Conservation (phyloP, 1,139 yeast genomes). For the Taiozyma sp. region DNA sequence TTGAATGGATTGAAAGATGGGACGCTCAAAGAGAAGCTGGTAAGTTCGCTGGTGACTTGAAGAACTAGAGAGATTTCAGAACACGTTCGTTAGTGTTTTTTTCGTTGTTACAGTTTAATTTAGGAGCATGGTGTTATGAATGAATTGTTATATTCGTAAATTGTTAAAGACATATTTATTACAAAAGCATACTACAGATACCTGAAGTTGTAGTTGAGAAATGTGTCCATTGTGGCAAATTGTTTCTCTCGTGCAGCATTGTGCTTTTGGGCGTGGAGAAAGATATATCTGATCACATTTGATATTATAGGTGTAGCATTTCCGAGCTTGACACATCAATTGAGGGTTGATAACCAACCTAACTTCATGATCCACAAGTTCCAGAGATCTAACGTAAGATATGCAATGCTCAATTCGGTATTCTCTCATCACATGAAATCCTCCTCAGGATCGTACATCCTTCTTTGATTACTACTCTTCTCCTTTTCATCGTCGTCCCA, state of each 20-base stretch:
- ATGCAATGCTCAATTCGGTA: neutral
- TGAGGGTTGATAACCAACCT: neutral
- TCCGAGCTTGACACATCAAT: neutral
- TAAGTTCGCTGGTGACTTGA: constrained; percentile 62
- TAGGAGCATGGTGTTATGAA: neutral
- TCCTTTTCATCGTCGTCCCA: constrained; percentile 46
- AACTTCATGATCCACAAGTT: neutral
- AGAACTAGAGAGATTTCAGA: constrained; percentile 11
- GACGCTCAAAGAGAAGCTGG: constrained; percentile 86
- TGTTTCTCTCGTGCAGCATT: neutral
- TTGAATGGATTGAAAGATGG: constrained; percentile 92
- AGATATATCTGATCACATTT: neutral
- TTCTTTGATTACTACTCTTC: constrained; percentile 46
- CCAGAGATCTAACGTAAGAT: neutral
- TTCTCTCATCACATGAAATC: constrained; percentile 47
- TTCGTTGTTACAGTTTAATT: neutral
- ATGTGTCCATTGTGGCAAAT: neutral
- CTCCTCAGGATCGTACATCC: constrained; percentile 62
- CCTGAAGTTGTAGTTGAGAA: neutral
- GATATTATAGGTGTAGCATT: neutral
- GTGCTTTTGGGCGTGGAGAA: neutral
- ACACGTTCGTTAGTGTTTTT: neutral
- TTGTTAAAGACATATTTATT: neutral
- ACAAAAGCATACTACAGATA: neutral
- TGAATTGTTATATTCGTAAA: neutral